Base-by-base conservation (phyloP, 2,329 filamentous ascomycete species). In the Davidsoniella australis region DNA sequence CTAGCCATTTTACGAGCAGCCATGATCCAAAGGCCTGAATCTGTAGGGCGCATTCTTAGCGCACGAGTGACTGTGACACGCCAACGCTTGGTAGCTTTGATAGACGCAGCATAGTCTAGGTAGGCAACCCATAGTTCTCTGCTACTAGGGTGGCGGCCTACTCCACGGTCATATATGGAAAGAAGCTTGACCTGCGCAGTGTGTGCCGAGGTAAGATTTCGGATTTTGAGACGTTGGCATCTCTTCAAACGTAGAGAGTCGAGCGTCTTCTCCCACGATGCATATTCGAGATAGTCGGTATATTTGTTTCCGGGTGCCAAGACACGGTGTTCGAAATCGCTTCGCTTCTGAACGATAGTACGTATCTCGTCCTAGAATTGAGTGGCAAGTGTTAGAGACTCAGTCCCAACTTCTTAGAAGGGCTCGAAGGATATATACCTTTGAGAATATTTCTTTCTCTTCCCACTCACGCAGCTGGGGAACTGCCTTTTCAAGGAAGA, bases 381-480 rank as follows among this genome's bases (percentile, higher is more conserved):
- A 39, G 57, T 48, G 56, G 23, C 55, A 41, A 43, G 45, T 38
- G 20, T 42, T 41, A 47, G 46, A 23, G 33, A 6, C 26, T 17
- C 5, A 46, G n/a, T 23, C 20, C 20, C 20, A 5, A 23, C 20
- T 23, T 23, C 14, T 41, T 45, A 20, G 38, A 49, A 47, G 54
- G 3, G 37, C 50, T 45, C 3, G 20, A 36, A 41, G 42, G 41
- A 45, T 45, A 58, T 65, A 33, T 64, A 84, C 84, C 68, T 82
- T 80, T 54, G 74, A 77, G 67, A 98, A 98, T 57, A 98, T 83
- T 58, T 85, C 81, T 64, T 94, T 95, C 56, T 85, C 77, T 65
- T 94, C 84, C 64, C 86, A 93, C 59, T 94, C 87, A 55, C 87
- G 85, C 51, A 98, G 75, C 64, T 96, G 88, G 14, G 88, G 86